Conservation (phyloP, 176 grass and related monocot genomes). For the Oryza officinalis region DNA sequence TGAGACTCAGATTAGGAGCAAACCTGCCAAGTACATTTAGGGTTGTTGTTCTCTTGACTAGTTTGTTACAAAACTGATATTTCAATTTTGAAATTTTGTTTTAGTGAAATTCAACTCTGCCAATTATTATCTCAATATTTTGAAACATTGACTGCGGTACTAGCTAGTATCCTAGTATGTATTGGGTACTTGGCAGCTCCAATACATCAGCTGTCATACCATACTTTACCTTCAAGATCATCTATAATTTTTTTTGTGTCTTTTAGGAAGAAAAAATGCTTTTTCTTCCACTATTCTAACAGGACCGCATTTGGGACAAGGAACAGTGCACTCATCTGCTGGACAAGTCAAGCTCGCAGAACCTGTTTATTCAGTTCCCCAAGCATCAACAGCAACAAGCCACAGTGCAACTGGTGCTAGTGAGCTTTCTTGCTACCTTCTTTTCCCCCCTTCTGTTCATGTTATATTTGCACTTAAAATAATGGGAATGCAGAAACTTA, state of each 20-base stretch:
- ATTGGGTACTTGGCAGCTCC: neutral
- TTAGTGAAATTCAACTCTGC: constrained; percentile 1
- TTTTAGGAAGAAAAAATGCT: constrained; percentile 34
- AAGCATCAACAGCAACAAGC: constrained; percentile 8
- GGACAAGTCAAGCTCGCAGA: neutral
- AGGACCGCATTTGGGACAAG: constrained; percentile 27
- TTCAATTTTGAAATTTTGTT: constrained; percentile 15
- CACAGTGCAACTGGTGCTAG: constrained; percentile 17
- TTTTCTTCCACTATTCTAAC: constrained; percentile 18
- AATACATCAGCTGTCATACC: neutral
- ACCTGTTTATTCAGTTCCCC: constrained; percentile 7
- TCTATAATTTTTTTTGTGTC: neutral
- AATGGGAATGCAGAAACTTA: constrained; percentile 5
- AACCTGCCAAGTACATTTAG: constrained; percentile 3
- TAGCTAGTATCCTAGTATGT: neutral
- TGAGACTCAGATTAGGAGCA: neutral
- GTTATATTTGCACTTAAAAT: constrained; percentile 10
- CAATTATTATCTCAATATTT: neutral
- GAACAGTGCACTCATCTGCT: constrained; percentile 12
- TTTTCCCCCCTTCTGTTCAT: constrained; percentile 2
- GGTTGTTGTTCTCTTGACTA: neutral
- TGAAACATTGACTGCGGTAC: neutral
- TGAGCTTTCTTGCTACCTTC: constrained; percentile 40
- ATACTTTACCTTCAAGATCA: neutral
- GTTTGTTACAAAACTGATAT: neutral